These are phyloP conservation scores for Chrysoporthe austroafricana DNA, from an alignment of 2,329 filamentous ascomycete genomes.

Conservation along the genomic window DNA sequence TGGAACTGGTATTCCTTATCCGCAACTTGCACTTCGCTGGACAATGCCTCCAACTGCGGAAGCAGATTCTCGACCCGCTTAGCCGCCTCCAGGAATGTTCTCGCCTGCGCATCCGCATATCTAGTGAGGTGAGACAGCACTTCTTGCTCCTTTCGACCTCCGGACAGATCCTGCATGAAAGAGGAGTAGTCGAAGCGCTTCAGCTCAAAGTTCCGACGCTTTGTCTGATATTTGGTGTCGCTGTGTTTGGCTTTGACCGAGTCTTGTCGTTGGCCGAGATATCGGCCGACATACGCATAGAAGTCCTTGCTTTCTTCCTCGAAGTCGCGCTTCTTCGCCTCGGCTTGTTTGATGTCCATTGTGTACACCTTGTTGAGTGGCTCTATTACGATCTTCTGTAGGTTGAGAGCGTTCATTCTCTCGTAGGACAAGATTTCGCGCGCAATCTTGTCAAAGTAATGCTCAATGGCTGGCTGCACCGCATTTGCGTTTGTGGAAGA, in stretches of 20 bases:
- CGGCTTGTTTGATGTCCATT: slow-evolving; percentile 95
- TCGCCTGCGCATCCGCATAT: slow-evolving; percentile 89
- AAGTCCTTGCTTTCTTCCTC: slow-evolving; percentile 99
- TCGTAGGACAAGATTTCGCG: slow-evolving; percentile 89
- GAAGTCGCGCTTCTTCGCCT: slow-evolving; percentile 95
- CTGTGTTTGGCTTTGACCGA: slow-evolving; percentile 97
- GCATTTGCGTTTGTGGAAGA: slow-evolving; percentile 92
- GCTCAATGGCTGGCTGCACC: slow-evolving; percentile 94
- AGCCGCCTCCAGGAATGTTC: slow-evolving; percentile 77
- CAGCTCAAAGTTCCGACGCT: slow-evolving; percentile 92
- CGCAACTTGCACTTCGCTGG: slow-evolving; percentile 85
- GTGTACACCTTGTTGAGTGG: slow-evolving; percentile 91
- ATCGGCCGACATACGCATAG: slow-evolving; percentile 91
- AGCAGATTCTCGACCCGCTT: slow-evolving; percentile 86
- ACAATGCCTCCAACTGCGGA: slow-evolving; percentile 87
- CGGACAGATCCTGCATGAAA: slow-evolving; percentile 99
- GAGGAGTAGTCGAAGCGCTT: slow-evolving; percentile 99
- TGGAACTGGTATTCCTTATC: slow-evolving; percentile 98
- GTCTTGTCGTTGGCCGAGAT: slow-evolving; percentile 94
- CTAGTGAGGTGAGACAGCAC: slow-evolving; percentile 92
- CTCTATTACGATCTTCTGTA: slow-evolving; percentile 94
- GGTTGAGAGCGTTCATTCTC: slow-evolving; percentile 77
- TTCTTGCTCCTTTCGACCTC: slow-evolving; percentile 97
- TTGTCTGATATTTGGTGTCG: slow-evolving; percentile 93
- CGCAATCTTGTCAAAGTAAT: slow-evolving; percentile 97